Base-by-base conservation (phyloP, 495 filamentous ascomycete genomes). In the Tuber magnatum region DNA sequence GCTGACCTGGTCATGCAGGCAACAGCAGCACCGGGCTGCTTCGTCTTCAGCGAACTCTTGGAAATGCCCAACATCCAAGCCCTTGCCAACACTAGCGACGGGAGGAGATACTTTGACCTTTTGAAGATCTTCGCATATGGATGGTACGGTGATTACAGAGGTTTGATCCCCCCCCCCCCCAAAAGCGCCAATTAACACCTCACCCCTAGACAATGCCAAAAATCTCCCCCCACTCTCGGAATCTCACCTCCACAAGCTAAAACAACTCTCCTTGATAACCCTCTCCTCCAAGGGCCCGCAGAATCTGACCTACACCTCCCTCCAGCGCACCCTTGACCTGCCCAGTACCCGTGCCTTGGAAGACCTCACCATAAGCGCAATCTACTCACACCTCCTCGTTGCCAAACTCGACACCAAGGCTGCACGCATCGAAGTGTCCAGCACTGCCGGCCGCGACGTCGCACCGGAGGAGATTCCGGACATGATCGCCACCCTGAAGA, bases 61-160 rank as follows among this genome's bases (percentile, higher is more conserved):
- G 88, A 92, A 78, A 89, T 89, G 3, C 91, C 92, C 2, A 91
- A 94, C 78, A 89, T 98, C 78, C 92, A 96, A 83, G 86, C 89
- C 4, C 89, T 99, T 32, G 86, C 86, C 10, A 74, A 82, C 46
- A 85, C 86, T 65, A 82, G 86, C 39, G 81, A 82, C 3, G 75
- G 78, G 6, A 77, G 78, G 2, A 75, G 80, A 61, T 89, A 92
- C 84, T 86, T 94, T 35, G 89, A 87, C 10, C 88, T 97, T 5
- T 91, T 98, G 65, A 88, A 95, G 85, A 92, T 97, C 75, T 99
- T 97, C 85, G 90, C 93, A 71, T 94, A 94, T 87, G 96, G 95
- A 71, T 97, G 93, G 80, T 97, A 92, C 87, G 83, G 87, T 43
- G 87, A 90, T 71, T 97, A 96, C 85, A 86, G 89, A 83, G 82